These are phyloP conservation scores for Ganoderma lingzhi DNA, from an alignment of 1,284 basidiomycete species.

Conservation along the genomic window DNA sequence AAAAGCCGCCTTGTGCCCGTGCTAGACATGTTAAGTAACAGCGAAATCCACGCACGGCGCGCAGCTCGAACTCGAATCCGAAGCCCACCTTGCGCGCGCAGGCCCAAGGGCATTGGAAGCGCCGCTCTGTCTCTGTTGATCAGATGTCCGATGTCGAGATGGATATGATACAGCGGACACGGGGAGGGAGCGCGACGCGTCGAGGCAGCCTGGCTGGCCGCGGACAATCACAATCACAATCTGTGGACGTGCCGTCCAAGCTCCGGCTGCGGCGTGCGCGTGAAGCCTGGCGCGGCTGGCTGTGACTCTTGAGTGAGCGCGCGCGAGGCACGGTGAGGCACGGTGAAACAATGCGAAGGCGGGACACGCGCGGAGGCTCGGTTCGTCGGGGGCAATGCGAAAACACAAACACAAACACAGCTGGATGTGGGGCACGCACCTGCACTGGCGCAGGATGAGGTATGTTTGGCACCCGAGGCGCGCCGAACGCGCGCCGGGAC, in stretches of 20 bases:
- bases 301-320: not conserved
- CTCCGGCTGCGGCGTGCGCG: not conserved
- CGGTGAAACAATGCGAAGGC: not conserved
- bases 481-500: not conserved
- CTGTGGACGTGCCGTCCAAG: not conserved
- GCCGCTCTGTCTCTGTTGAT: not conserved
- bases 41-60: not conserved
- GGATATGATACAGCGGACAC: not conserved
- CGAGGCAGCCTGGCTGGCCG: not conserved
- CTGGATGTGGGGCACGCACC: not conserved
- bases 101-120: not conserved
- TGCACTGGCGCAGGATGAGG: not conserved
- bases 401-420: no score
- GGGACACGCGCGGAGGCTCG: not conserved
- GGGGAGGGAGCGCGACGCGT: not conserved
- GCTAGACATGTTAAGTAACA: not conserved
- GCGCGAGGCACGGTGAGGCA: not conserved
- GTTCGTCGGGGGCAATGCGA: not conserved
- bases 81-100: not conserved
- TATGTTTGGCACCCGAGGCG: slow-evolving; percentile 3
- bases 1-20: not conserved
- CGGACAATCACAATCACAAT: slow-evolving; percentile 1
- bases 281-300: not conserved
- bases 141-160: not conserved
- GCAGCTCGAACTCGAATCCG: no score